phyloP scores from a whole-genome alignment of 2,329 filamentous ascomycete species.

The Epichloe aotearoae region DNA sequence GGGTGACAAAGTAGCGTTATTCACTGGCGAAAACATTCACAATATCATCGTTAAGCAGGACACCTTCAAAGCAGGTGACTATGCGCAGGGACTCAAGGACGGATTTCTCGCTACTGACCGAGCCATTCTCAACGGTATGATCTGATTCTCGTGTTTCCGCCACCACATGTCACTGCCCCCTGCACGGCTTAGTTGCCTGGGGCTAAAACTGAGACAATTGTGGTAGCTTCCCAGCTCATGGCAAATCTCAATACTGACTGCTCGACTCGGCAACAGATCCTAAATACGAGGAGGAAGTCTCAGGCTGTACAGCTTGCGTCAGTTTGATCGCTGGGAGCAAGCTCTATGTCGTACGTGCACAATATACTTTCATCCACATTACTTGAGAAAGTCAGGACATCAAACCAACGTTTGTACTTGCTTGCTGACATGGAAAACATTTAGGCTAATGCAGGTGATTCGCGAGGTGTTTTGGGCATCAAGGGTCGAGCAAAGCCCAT shows the following conservation, averaged over 20 bases:
- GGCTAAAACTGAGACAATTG: background rate
- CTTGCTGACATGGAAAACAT: slow-evolving; percentile 8
- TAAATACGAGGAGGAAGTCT: slow-evolving; percentile 94
- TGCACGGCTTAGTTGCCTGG: background rate
- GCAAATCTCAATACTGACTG: slow-evolving; percentile 1
- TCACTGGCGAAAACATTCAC: slow-evolving; percentile 84
- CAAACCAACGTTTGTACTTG: background rate
- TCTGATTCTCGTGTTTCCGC: background rate
- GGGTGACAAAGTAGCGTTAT: slow-evolving; percentile 89
- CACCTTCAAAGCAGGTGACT: slow-evolving; percentile 78
- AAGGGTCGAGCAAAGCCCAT: slow-evolving; percentile 95
- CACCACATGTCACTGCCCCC: background rate
- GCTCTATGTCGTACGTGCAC: slow-evolving; percentile 75
- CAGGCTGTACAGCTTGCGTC: slow-evolving; percentile 91
- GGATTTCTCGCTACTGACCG: slow-evolving; percentile 92
- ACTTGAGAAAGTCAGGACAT: background rate
- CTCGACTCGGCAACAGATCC: slow-evolving; percentile 49
- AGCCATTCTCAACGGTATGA: slow-evolving; percentile 82
- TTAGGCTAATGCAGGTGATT: slow-evolving; percentile 94
- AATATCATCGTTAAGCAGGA: slow-evolving; percentile 93
- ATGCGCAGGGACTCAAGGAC: slow-evolving; percentile 93
- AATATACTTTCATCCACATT: background rate
- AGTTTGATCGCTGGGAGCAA: slow-evolving; percentile 79
- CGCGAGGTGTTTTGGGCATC: slow-evolving; percentile 84
- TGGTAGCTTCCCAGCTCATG: background rate